Conservation (phyloP, 2,329 filamentous ascomycete species). For the Aspergillus persii region DNA sequence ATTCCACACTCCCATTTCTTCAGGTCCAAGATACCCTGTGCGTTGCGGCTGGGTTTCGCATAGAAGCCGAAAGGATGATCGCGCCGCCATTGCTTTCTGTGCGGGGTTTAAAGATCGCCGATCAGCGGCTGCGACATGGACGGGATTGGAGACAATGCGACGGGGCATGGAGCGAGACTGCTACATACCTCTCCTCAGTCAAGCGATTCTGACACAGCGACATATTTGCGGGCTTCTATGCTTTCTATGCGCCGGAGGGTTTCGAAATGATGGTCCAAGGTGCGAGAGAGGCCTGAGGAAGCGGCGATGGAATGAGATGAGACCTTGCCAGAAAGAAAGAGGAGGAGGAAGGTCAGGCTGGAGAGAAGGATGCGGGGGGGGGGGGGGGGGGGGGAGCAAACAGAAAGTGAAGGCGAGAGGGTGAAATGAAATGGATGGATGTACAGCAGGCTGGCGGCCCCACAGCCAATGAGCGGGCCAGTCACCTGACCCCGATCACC, state of each 20-base stretch:
- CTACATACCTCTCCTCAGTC: slow-evolving; percentile 76
- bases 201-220: slow-evolving; percentile 84
- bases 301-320: not conserved
- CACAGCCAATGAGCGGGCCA: slow-evolving; percentile 16
- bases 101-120: slow-evolving; percentile 11
- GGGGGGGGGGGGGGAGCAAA: not conserved
- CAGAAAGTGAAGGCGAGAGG: not conserved
- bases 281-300: not conserved
- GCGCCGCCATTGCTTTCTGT: slow-evolving; percentile 90
- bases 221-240: slow-evolving; percentile 52
- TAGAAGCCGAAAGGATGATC: slow-evolving; percentile 98
- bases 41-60: slow-evolving; percentile 78
- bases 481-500: slow-evolving; percentile 10
- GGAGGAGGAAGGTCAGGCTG: too few relatives aligned
- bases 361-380: not conserved
- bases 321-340: too few relatives aligned
- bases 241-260: not conserved
- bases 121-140: slow-evolving; percentile 2
- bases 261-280: not conserved
- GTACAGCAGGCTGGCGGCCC: slow-evolving; percentile 14
- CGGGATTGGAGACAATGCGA: not conserved
- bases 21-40: slow-evolving; percentile 79
- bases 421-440: slow-evolving; percentile 4
- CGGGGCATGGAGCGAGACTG: not conserved
- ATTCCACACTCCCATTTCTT: slow-evolving; percentile 97